A percentile compares a stretch with the other conserved stretches of the same genome.
Evolutionary conservation across 371 early-diverging fungal species (phyloP).

Genomic region (Mucor irregularis): DNA sequence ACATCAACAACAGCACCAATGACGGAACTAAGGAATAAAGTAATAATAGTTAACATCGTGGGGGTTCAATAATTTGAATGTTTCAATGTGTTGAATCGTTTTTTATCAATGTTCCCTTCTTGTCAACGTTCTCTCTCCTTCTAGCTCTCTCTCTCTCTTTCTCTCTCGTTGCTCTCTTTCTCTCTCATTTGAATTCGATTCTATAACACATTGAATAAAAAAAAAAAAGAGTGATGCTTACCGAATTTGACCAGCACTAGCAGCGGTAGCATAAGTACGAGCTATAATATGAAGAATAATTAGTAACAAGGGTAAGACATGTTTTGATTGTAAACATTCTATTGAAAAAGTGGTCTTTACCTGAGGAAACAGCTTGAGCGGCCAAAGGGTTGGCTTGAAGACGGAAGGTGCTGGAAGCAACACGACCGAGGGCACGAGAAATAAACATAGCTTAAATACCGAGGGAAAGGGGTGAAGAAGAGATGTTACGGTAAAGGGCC

Average conservation of each 20-base stretch:
- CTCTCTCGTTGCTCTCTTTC: neutral
- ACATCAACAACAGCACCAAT: constrained; percentile 98
- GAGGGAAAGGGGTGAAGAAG: constrained; percentile 25
- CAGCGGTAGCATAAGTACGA: constrained; percentile 38
- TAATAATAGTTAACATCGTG: neutral
- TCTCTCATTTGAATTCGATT: too few relatives aligned
- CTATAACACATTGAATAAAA: too few relatives aligned
- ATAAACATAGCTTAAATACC: constrained; percentile 35
- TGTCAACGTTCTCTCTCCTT: too few relatives aligned
- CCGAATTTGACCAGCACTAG: constrained; percentile 40
- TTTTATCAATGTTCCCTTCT: too few relatives aligned
- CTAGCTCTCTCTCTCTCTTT: neutral
- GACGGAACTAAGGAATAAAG: constrained; percentile 42
- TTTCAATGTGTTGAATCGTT: too few relatives aligned
- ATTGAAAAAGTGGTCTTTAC: constrained; percentile 9
- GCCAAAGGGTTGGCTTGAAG: constrained; percentile 24
- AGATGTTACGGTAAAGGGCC: constrained; percentile 9
- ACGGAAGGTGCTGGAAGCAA: constrained; percentile 37
- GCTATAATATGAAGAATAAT: constrained; percentile 12
- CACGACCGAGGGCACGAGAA: constrained; percentile 42
- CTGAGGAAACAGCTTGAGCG: constrained; percentile 24
- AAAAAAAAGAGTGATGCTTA: constrained; percentile 13
- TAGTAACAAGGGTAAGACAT: constrained; percentile 3
- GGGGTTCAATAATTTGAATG: too few relatives aligned
- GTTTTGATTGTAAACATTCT: neutral